A percentile compares a stretch with the other conserved stretches of the same genome.
phyloP scores from a whole-genome alignment of 768 basidiomycete species.

The Rhodotorula paludigena region DNA sequence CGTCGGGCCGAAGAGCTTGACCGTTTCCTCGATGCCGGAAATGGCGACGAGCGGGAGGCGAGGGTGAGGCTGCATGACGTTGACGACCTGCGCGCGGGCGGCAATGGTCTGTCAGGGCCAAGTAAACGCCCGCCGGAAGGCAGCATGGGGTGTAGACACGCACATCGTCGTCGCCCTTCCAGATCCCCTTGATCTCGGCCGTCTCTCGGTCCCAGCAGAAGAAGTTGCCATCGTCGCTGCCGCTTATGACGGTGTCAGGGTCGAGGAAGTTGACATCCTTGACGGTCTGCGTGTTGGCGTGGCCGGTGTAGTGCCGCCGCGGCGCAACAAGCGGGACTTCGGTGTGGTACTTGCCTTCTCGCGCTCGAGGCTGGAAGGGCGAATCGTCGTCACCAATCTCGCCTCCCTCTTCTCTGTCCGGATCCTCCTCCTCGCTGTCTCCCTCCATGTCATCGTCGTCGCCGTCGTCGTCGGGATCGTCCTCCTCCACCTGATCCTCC shows the following conservation, averaged over 20 bases:
- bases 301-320: conserved; percentile 24
- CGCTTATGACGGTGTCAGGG: conserved; percentile 22
- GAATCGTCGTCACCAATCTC: neutral
- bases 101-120: neutral
- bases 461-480: neutral
- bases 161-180: conserved; percentile 31
- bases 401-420: neutral
- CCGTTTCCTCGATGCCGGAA: conserved; percentile 35
- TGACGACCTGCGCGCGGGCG: conserved; percentile 26
- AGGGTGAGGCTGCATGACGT: conserved; percentile 40
- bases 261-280: conserved; percentile 42
- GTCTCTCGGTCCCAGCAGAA: conserved; percentile 31
- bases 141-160: neutral
- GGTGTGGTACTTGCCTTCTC: neutral
- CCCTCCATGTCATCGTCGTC: conserved; percentile 4
- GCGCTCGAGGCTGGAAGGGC: too few species aligned
- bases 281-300: conserved; percentile 40
- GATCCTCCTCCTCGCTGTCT: conserved; percentile 4
- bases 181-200: conserved; percentile 29
- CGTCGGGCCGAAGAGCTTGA: conserved; percentile 42
- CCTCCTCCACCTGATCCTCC: neutral
- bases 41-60: conserved; percentile 38
- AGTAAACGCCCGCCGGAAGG: neutral
- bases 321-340: conserved; percentile 37
- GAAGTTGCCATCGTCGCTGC: conserved; percentile 36